phyloP scores from a whole-genome alignment of 331 rosid species.

The Dryas integrifolia region DNA sequence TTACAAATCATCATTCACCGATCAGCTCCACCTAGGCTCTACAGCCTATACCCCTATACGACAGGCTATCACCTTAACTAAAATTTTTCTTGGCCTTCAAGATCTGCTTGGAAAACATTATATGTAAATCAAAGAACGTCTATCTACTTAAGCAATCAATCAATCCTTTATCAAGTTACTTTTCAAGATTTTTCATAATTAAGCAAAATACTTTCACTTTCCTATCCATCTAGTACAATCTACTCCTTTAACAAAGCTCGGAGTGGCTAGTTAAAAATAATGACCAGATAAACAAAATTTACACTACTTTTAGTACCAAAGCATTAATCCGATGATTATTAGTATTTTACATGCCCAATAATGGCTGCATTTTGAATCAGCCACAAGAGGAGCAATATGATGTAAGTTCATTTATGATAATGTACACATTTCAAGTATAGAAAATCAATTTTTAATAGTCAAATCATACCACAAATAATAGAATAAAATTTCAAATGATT shows the following conservation, averaged over 20 bases:
- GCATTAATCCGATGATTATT: neutral
- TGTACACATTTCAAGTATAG: neutral
- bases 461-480: neutral
- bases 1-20: neutral
- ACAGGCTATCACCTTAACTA: neutral
- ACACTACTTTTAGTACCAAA: neutral
- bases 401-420: neutral
- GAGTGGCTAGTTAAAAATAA: neutral
- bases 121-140: neutral
- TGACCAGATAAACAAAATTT: neutral
- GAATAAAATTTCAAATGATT: neutral
- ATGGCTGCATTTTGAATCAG: neutral
- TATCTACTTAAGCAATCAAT: conserved; percentile 1
- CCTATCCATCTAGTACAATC: neutral
- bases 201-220: neutral
- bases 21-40: neutral
- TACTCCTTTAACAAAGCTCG: neutral
- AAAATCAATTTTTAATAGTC: neutral
- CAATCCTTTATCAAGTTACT: neutral
- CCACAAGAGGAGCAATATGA: neutral
- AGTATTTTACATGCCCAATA: neutral
- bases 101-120: neutral
- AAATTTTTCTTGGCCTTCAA: neutral
- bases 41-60: neutral
- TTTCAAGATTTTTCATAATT: neutral